phyloP scores from a whole-genome alignment of 2,329 filamentous ascomycete species.

The Cladosporium sp. region DNA sequence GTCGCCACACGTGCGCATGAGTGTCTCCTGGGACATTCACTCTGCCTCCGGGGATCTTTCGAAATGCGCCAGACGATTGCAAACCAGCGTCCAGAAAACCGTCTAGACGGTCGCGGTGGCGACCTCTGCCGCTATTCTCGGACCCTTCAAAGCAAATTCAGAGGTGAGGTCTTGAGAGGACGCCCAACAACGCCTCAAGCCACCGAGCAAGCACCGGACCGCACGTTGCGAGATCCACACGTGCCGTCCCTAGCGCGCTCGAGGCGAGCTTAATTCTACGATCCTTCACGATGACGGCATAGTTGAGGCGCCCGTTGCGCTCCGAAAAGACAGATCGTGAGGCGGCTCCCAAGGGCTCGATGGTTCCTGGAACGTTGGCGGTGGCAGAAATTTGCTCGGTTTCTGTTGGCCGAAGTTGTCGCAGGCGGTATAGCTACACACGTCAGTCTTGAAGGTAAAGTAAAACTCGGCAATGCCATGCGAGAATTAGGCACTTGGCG shows the following conservation, averaged over 20 bases:
- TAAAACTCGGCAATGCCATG: background rate
- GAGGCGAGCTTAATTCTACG: constrained; percentile 8
- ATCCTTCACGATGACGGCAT: constrained; percentile 18
- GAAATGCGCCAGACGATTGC: background rate
- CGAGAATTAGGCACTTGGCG: background rate
- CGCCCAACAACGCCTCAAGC: constrained; percentile 5
- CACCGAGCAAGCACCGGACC: constrained; percentile 18
- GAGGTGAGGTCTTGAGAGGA: constrained; percentile 13
- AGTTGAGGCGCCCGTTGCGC: background rate
- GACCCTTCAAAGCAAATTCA: constrained; percentile 8
- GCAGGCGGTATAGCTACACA: constrained; percentile 3
- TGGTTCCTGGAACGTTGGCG: background rate
- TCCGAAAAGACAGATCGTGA: constrained; percentile 3
- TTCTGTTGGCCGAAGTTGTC: constrained; percentile 6
- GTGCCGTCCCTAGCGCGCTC: background rate
- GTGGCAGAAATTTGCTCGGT: background rate
- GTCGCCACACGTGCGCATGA: constrained; percentile 11
- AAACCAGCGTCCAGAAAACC: background rate
- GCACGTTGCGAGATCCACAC: constrained; percentile 11
- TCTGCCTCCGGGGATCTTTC: background rate
- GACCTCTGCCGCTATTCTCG: background rate
- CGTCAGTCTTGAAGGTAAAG: background rate
- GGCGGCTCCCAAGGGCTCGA: background rate
- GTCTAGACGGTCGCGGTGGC: background rate
- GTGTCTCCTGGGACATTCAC: background rate